Conservation (phyloP, 768 basidiomycete genomes). For the Inosperma sp. region DNA sequence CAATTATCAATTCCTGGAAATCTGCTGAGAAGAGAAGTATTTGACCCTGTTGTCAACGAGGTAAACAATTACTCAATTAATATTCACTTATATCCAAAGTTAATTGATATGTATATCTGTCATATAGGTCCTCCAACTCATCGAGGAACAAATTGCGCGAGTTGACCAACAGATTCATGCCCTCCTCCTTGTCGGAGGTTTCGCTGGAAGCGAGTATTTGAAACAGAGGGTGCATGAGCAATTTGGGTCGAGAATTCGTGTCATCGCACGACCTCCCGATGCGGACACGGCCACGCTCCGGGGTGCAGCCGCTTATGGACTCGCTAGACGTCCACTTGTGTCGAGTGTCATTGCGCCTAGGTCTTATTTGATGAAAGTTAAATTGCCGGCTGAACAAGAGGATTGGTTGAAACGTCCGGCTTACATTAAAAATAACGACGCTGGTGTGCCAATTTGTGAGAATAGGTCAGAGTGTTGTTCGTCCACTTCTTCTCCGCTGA, state of each 20-base stretch:
- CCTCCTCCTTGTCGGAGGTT: slow-evolving; percentile 85
- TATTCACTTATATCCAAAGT: neutral
- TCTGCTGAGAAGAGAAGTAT: slow-evolving; percentile 78
- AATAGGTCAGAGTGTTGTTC: slow-evolving; percentile 53
- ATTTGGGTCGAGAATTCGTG: slow-evolving; percentile 59
- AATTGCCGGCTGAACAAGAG: slow-evolving; percentile 81
- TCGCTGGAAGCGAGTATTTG: slow-evolving; percentile 81
- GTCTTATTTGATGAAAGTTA: slow-evolving; percentile 88
- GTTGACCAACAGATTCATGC: slow-evolving; percentile 75
- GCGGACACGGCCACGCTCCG: slow-evolving; percentile 85
- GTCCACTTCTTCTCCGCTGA: slow-evolving; percentile 9
- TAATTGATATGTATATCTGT: no score
- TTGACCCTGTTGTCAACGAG: slow-evolving; percentile 81
- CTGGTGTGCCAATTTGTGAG: slow-evolving; percentile 74
- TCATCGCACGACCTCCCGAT: slow-evolving; percentile 80
- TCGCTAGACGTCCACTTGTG: slow-evolving; percentile 70
- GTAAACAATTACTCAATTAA: slow-evolving; percentile 33
- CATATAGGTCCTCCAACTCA: slow-evolving; percentile 66
- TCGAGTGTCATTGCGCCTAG: slow-evolving; percentile 79
- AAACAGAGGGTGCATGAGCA: slow-evolving; percentile 74
- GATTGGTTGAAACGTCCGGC: slow-evolving; percentile 83
- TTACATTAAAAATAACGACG: slow-evolving; percentile 75
- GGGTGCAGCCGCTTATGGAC: slow-evolving; percentile 84
- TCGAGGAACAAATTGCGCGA: slow-evolving; percentile 68
- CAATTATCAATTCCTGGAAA: slow-evolving; percentile 81